Conservation (phyloP, 2,329 filamentous ascomycete species). For the Xylaria sp. region DNA sequence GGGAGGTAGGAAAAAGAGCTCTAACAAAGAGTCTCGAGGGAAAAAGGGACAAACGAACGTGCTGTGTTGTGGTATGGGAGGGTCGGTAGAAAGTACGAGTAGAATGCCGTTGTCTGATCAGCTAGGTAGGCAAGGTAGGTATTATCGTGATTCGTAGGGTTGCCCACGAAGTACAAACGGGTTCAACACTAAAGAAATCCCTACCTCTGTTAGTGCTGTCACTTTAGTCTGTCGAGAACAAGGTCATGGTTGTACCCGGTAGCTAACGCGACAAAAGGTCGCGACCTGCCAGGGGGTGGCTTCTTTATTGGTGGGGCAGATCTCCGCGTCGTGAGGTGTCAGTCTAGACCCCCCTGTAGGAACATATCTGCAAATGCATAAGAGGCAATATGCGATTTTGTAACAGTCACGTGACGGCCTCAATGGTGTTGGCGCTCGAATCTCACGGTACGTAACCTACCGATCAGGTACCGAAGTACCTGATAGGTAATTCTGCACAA, state of each 20-base stretch:
- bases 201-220: background rate
- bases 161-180: conserved; percentile 5
- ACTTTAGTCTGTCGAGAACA: no score
- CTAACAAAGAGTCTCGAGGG: conserved; percentile 3
- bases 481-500: no score
- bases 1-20: conserved; percentile 4
- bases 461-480: no score
- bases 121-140: background rate
- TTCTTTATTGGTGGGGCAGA: conserved; percentile 13
- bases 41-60: conserved; percentile 24
- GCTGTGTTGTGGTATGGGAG: conserved; percentile 3
- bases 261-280: conserved; percentile 25
- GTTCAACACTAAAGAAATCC: background rate
- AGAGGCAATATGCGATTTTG: no score
- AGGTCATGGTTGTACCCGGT: background rate
- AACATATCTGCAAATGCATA: no score
- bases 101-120: conserved; percentile 7
- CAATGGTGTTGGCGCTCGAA: no score
- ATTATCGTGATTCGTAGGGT: background rate
- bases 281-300: conserved; percentile 22
- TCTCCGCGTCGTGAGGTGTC: conserved; percentile 6
- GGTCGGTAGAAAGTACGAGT: background rate
- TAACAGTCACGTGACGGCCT: no score
- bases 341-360: no score
- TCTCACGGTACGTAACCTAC: no score